Base-by-base conservation (phyloP, 345 rosid species). In the Gossypium anomalum region DNA sequence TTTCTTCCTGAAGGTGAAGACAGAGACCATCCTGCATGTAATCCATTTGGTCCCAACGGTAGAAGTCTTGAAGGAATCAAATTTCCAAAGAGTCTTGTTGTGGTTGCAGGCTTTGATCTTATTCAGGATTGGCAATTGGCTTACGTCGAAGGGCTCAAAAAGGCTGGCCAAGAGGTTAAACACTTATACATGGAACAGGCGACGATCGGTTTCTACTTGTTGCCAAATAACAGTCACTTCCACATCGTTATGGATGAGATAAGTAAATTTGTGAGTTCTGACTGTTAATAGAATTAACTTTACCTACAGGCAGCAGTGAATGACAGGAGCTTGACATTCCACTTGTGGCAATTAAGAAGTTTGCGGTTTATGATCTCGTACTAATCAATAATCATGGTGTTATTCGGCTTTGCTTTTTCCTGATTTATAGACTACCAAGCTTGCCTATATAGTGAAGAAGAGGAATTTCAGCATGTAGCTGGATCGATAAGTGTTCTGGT, bases 21-120 rank as follows among this genome's bases (percentile, higher is more conserved):
- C 70, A 85, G 97, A 76, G 96, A 94, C 71, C 98, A 94, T 82
- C 89, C 87, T 20, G 98, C 97, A 1, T 90, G 96, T 79, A 92
- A 90, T 76, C 96, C 94, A 16, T 90, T 92, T 80, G 90, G 98
- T 62, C 85, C 88, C 7, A 87, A 78, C 7, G 97, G 80, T 16
- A 87, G 68, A 61, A 82, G 82, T 76, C 83, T 92, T 8, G 70
- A 76, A 74, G 97, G 92, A 52, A 56, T 85, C 67, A 87, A 83
- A n/a, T 93, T 93, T 69, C 96, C 97, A 0, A 89, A 86, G 86
- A 89, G 89, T 80, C 92, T 93, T 2, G 89, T 92, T 13, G 95
- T 90, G 67, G 97, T 94, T 2, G 97, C 97, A 4, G 94, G 98
- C 68, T 88, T 94, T 82, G 98, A 94, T 74, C 89, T 92, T 68